Conservation (phyloP, 2,329 filamentous ascomycete genomes). For the Waltergamsia citrina region DNA sequence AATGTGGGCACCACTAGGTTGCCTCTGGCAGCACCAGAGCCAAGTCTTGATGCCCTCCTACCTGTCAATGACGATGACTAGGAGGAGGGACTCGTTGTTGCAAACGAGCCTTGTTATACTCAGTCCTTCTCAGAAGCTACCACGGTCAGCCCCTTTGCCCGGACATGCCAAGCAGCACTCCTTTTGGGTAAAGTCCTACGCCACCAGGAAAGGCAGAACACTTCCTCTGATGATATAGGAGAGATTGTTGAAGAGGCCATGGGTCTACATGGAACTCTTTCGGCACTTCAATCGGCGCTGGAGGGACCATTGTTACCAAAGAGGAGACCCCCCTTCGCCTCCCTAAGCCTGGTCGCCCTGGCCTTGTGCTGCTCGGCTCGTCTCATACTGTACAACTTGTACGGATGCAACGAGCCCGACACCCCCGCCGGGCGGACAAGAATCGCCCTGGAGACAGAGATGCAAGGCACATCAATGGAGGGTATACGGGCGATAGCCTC, state of each 20-base stretch:
- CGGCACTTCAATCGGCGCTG: constrained; percentile 5
- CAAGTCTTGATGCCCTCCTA: constrained; percentile 6
- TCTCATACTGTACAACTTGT: constrained; percentile 9
- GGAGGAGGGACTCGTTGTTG: constrained; percentile 8
- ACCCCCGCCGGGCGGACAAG: constrained; percentile 1
- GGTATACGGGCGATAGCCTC: constrained; percentile 3
- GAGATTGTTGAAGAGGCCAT: constrained; percentile 7
- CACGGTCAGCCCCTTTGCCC: constrained; percentile 7
- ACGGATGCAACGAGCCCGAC: constrained; percentile 9
- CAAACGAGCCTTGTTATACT: constrained; percentile 9
- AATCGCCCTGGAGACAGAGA: constrained; percentile 8
- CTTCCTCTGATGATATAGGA: neutral
- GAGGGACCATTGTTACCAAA: neutral
- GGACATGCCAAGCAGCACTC: constrained; percentile 10
- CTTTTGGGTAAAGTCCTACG: constrained; percentile 10
- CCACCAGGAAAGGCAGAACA: constrained; percentile 4
- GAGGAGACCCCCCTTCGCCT: neutral
- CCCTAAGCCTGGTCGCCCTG: constrained; percentile 2
- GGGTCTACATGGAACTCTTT: constrained; percentile 8
- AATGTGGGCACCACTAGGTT: constrained; percentile 6
- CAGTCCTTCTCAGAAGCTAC: constrained; percentile 7
- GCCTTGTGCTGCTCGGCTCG: constrained; percentile 7
- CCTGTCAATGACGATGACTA: constrained; percentile 11
- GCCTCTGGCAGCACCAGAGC: constrained; percentile 7
- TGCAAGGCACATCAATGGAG: constrained; percentile 7